Base-by-base conservation (phyloP, 2,329 filamentous ascomycete species). In the Cladosporium sp. region DNA sequence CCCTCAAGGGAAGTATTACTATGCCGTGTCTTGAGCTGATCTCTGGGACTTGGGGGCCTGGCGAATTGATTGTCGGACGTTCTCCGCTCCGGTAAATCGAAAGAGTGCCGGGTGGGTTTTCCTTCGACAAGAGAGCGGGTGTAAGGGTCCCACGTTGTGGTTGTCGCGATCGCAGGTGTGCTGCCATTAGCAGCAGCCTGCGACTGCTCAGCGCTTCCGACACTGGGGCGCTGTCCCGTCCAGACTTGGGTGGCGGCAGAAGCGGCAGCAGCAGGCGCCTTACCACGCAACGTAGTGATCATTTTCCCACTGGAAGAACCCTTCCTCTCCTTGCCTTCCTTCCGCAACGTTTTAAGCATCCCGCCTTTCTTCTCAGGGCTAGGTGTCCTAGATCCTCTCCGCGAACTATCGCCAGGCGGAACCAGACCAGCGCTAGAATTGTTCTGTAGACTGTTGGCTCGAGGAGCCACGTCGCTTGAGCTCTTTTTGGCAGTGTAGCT, bases 191-290 rank as follows among this genome's bases (percentile, higher is more conserved):
- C n/a, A 11, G 9, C 14, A 16, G 48, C 13, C 42, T 46, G 40
- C n/a, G 40, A 14, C 28, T 53, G 54, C 42, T 57, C 55, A 48
- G 58, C 9, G 52, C 49, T 51, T 32, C 54, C 56, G 38, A 57
- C 43, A 48, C 59, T 59, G 22, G 55, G 56, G 46, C 58, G 49
- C 44, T 56, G 60, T n/a, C 57, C 62, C 60, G 63, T 63, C 81
- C 82, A 85, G n/a, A 81, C 81, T 54, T 83, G 73, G 3, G 80
- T 81, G 2, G 82, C 82, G 3, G 82, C 82, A 60, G 79, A 82
- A 14, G 82, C 79, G 16, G 82, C 81, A 54, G 79, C 77, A 35
- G 77, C 74, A n/a, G 74, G 75, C 35, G 71, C 65, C 32, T 73
- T 71, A 44, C 68, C 73, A 49, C 72, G 69, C 43, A 74, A 63